These are phyloP conservation scores for Boehmeria nivea DNA, from an alignment of 306 rosid species.

Conservation along the genomic window DNA sequence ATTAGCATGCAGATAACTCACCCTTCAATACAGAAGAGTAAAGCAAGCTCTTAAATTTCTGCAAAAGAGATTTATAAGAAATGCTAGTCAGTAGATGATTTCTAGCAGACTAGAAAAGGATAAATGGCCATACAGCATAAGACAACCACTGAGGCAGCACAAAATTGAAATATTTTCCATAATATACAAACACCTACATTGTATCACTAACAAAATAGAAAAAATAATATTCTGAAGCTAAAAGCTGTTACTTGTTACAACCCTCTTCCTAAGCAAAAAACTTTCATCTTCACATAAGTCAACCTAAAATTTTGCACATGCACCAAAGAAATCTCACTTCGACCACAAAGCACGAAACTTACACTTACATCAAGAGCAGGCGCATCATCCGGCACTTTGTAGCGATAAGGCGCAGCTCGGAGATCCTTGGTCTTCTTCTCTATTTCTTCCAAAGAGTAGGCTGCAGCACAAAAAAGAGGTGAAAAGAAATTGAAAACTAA, in stretches of 20 bases:
- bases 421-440: slow-evolving; percentile 59
- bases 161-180: too few species aligned
- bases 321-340: too few species aligned
- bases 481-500: not conserved
- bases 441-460: slow-evolving; percentile 55
- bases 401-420: slow-evolving; percentile 38
- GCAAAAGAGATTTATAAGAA: slow-evolving; percentile 27
- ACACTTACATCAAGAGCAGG: slow-evolving; percentile 53
- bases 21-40: slow-evolving; percentile 63
- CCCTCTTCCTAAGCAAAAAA: too few species aligned
- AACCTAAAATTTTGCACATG: too few species aligned
- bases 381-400: slow-evolving; percentile 37
- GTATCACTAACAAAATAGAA: too few species aligned
- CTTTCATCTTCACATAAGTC: too few species aligned
- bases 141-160: too few species aligned
- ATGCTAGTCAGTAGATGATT: slow-evolving; percentile 18
- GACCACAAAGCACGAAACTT: too few species aligned
- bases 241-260: too few species aligned
- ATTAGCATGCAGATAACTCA: slow-evolving; percentile 15
- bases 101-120: not conserved
- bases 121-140: too few species aligned
- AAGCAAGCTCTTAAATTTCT: slow-evolving; percentile 60
- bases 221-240: too few species aligned
- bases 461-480: slow-evolving; percentile 30
- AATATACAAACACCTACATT: too few species aligned